Evolutionary conservation across 208 protist genomes (phyloP), one percentile per base, ranked within the genome.

Genomic region (Trypanosoma brucei): DNA sequence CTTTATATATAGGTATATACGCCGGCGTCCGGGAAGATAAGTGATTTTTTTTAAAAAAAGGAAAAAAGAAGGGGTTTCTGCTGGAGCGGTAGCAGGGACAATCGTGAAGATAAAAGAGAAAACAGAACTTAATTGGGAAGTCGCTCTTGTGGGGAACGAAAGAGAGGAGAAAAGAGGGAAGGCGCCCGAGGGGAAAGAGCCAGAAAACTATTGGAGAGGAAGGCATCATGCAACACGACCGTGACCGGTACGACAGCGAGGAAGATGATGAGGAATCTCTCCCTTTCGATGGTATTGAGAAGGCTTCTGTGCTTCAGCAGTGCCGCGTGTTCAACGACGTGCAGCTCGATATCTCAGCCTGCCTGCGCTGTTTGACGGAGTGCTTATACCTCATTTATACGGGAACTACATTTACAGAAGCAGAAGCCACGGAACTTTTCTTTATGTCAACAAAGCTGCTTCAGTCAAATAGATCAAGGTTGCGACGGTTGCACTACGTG

Each of bases 371-470:
- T 46, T 88, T 99, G 30, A 97, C 86, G 30, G 93, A 99, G 79
- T 84, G 98, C 13, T 83, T 99, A 13, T 98, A 98, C 64, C 79
- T 99, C 14, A 71, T 99, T 31, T 82, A 69, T 42, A 94, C 96
- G 50, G 97, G 97, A 59, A 91, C 97, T 45, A 76, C 65, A 0
- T 83, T 99, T 44, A 96, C 90, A 4, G 80, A 80, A 48, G 83
- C 55, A 5, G 98, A 99, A 81, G 96, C 98, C 4, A 99, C 97
- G 4, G 90, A 97, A 57, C 61, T 99, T 52, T 99, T 99, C 83
- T 99, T 99, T 74, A 92, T 91, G 66, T 93, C 96, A 0, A 99
- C 98, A 8, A 99, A 99, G 78, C 84, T 99, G 33, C 96, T 99
- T 64, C 96, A 99, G 74, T 98, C 95, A 3, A 84, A 82, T 34